Conservation (phyloP, 1,284 basidiomycete genomes). For the Sphagnurus paluster region DNA sequence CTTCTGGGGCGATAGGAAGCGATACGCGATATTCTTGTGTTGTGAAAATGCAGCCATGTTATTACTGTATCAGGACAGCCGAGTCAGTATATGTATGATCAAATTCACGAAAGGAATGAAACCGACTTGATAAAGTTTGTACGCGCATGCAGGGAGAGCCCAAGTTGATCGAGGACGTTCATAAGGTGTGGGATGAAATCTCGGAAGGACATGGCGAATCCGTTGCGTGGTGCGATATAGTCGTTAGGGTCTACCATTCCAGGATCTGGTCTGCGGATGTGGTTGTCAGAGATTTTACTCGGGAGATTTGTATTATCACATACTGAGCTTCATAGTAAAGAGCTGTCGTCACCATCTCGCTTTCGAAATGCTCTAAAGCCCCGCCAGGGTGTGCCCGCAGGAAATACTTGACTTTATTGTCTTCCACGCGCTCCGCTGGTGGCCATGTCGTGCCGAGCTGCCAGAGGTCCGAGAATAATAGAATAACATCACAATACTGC, state of each 20-base stretch:
- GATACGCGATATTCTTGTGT: conserved; percentile 82
- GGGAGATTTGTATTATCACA: conserved; percentile 26
- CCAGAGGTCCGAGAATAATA: conserved; percentile 70
- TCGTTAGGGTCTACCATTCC: conserved; percentile 70
- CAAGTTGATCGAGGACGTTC: conserved; percentile 75
- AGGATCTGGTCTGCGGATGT: conserved; percentile 60
- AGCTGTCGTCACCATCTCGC: conserved; percentile 71
- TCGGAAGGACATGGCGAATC: conserved; percentile 75
- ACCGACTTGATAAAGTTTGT: conserved; percentile 76
- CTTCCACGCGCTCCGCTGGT: conserved; percentile 61
- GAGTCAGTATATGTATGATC: neutral
- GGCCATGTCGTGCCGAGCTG: conserved; percentile 74
- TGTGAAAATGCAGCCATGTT: conserved; percentile 69
- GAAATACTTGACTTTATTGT: conserved; percentile 78
- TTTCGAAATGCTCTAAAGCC: conserved; percentile 78
- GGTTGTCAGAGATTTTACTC: conserved; percentile 1
- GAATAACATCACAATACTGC: conserved; percentile 75
- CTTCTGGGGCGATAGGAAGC: conserved; percentile 74
- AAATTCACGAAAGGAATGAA: conserved; percentile 4
- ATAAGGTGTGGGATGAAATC: conserved; percentile 78
- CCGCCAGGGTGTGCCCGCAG: conserved; percentile 76
- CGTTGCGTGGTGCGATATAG: conserved; percentile 74
- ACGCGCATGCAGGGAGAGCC: conserved; percentile 74
- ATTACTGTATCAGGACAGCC: conserved; percentile 44
- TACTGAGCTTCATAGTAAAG: conserved; percentile 79